Percentiles rank a stretch among this genome's conserved stretches.
Conservation (phyloP, 331 rosid species). For the Spiraea crenata region DNA sequence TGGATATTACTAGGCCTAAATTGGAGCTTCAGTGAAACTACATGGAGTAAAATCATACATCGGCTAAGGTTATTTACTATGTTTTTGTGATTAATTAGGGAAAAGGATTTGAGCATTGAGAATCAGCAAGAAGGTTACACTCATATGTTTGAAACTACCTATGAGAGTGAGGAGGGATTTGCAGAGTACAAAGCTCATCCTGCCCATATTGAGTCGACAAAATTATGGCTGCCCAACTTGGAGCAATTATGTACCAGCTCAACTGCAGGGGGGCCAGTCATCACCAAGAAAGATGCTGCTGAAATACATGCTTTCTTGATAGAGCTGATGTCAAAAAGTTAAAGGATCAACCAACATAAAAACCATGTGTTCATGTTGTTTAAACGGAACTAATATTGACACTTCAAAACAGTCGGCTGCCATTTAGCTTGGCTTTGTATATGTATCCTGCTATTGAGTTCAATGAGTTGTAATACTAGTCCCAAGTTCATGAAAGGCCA, state of each 20-base stretch:
- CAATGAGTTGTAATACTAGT: too few species aligned
- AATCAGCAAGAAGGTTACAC: slow-evolving; percentile 79
- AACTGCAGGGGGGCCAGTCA: neutral
- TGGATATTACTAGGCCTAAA: too few species aligned
- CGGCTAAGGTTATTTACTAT: neutral
- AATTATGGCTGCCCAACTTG: slow-evolving; percentile 30
- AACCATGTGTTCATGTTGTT: too few species aligned
- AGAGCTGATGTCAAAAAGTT: too few species aligned
- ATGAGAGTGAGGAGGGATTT: slow-evolving; percentile 64
- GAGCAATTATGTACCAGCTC: slow-evolving; percentile 36
- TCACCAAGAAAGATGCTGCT: slow-evolving; percentile 43
- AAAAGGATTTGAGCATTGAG: slow-evolving; percentile 66
- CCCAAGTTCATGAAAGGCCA: too few species aligned
- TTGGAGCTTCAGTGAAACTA: too few species aligned
- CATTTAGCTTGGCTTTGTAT: too few species aligned
- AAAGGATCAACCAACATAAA: too few species aligned
- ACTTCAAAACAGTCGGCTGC: too few species aligned
- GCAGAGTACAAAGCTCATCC: slow-evolving; percentile 74
- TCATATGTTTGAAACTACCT: slow-evolving; percentile 80
- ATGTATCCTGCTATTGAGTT: too few species aligned
- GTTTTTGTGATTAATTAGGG: slow-evolving; percentile 42
- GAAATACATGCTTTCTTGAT: neutral
- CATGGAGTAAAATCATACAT: too few species aligned
- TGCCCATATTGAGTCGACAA: slow-evolving; percentile 58
- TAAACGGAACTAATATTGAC: too few species aligned